Evolutionary conservation across 495 filamentous ascomycete species (phyloP), one percentile per base, ranked within the genome.

Genomic region (Tuber borchii): DNA sequence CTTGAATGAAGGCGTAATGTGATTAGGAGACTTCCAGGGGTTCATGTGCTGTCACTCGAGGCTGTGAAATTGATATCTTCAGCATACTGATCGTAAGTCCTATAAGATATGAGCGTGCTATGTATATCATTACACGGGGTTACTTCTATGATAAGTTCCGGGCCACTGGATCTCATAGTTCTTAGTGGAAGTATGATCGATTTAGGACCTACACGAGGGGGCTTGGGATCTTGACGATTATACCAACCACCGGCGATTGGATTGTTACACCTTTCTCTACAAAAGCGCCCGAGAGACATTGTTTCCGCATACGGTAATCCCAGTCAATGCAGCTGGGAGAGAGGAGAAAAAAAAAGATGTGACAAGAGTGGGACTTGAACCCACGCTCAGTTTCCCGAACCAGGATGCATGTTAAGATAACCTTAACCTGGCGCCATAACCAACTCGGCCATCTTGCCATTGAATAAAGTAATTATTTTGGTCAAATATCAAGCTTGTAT

Each of bases 391-490:
- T 77, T 71, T 65, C 56, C 69, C 70, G 65, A 78, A 77, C 75
- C 70, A 71, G 77, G 75, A 72, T 61, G 73, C 71, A 61, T 79
- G 71, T 79, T 79, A 78, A 79, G 72, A 78, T 79, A 78, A 75
- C 76, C 77, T 48, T 79, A 79, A 71, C 76, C 76, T 77, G 68
- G 74, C 76, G 76, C 76, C 76, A 77, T 77, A 77, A 77, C 76
- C 76, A 79, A 79, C 78, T 79, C 78, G 77, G 78, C 78, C 78
- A 79, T 79, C 78, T 77, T 79, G 73, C 78, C 78, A 65, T 65
- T 17, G 12, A 17, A 8, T 7, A 19, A 17, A 1, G n/a, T 61
- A 31, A 31, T 34, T 65, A 0, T 65, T 34, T 16, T 61, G 5
- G n/a, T 14, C 0, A 26, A 31, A 61, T 61, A 61, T 61, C 51